Conservation (phyloP, 495 filamentous ascomycete species). For the Daldinia concentrica region DNA sequence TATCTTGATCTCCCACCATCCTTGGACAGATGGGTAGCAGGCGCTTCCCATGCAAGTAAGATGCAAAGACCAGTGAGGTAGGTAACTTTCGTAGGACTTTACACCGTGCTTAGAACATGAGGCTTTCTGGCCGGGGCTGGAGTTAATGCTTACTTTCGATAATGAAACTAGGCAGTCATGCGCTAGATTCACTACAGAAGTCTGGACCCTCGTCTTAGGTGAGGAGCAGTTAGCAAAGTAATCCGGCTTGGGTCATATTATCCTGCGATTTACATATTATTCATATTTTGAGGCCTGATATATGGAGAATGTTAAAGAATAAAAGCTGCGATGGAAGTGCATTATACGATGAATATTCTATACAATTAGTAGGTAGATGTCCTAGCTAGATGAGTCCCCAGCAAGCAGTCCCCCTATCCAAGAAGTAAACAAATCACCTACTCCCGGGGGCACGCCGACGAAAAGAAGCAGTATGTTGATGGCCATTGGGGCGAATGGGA, state of each 20-base stretch:
- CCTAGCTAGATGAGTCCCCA: neutral
- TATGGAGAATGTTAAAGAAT: neutral
- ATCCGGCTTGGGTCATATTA: neutral
- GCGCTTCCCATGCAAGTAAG: conserved; percentile 2
- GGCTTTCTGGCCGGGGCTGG: too few species aligned
- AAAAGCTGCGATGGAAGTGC: neutral
- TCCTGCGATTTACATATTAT: neutral
- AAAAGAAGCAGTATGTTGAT: conserved; percentile 5
- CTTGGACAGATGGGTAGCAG: neutral
- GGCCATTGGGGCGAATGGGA: neutral
- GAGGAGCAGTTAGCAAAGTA: neutral
- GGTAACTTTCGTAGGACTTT: neutral
- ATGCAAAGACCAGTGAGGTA: neutral
- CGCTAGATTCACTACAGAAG: too few species aligned
- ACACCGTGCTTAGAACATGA: neutral
- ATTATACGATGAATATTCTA: neutral
- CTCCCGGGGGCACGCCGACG: neutral
- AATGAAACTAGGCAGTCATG: too few species aligned
- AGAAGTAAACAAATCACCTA: conserved; percentile 1
- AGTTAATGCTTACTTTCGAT: too few species aligned
- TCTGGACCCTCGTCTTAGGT: too few species aligned
- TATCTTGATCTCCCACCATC: neutral
- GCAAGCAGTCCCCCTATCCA: neutral
- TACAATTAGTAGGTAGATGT: neutral
- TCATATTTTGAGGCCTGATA: neutral